Base-by-base conservation (phyloP, 352 stramenopile species). In the Pythium myriotylum region DNA sequence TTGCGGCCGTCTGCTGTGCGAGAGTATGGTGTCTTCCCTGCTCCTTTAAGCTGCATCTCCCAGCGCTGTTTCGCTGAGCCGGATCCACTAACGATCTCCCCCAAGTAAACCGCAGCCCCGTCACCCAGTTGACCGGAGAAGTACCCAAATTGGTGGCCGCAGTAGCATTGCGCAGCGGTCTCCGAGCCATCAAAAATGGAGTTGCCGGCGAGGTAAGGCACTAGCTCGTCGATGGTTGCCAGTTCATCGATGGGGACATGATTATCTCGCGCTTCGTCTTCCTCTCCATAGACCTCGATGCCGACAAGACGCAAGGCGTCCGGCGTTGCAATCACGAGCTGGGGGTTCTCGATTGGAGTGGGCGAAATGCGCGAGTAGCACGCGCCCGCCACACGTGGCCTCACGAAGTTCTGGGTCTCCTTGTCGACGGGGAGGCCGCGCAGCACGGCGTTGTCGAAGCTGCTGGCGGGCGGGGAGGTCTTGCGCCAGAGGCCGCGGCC, bases 21-120 rank as follows among this genome's bases (percentile, higher is more conserved):
- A 49, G 94, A 98, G 73, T 95, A 99, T 3, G 96, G 96, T 2
- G 97, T 99, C 52, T 86, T 86, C 0, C 97, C 97, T 1, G 89
- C 94, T 9, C 97, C 97, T 65, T 99, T 99, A 14, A 99, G 76
- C 71, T 99, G 97, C 47, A 99, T 71, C 75, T 99, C 97, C 70
- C 88, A 98, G 13, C 88, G 63, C 47, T 79, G 59, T n/a, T 62
- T 64, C 1, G 16, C 19, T 0, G 70, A 52, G 8, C 70, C 51
- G n/a, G n/a, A n/a, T 27, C 49, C 37, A 24, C 51, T 54, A 33
- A 89, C 74, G 29, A 96, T 76, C 70, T 97, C 89, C 23, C 89
- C 92, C 14, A 97, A 62, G 67, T 94, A 96, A 43, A 97, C 79
- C 7, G 92, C 91, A 2, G 88, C 89, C 37, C 92, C 92, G 60